Evolutionary conservation across 768 basidiomycete species (phyloP).

Genomic region (Tricholoma sp.): DNA sequence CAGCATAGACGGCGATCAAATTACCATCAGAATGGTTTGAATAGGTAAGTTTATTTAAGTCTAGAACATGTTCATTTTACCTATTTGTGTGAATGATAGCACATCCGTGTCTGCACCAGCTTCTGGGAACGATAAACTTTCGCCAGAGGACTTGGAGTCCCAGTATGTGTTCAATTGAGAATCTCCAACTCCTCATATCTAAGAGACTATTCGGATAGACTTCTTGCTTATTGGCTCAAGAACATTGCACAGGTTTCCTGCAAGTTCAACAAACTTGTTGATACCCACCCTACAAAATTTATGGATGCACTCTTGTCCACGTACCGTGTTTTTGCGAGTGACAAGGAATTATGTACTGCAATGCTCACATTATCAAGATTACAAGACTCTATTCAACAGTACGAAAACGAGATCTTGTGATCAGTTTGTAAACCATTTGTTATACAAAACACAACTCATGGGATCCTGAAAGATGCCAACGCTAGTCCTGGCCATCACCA

Average conservation of each 20-base stretch:
- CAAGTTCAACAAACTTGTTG: background rate
- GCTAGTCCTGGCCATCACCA: background rate
- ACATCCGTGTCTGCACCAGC: background rate
- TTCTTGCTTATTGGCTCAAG: background rate
- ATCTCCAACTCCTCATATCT: background rate
- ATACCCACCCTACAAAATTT: background rate
- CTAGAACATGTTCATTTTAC: background rate
- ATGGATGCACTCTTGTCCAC: background rate
- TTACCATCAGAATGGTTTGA: background rate
- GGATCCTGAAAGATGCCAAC: background rate
- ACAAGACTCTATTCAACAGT: background rate
- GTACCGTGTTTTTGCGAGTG: background rate
- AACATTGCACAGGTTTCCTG: background rate
- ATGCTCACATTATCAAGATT: background rate
- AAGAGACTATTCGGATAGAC: background rate
- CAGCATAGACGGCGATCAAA: background rate
- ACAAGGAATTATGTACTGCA: background rate
- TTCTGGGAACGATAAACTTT: background rate
- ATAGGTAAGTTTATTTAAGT: background rate
- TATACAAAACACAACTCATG: background rate
- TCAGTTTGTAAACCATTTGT: background rate
- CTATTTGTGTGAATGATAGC: background rate
- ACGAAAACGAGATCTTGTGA: background rate
- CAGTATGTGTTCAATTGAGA: no score
- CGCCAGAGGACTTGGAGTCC: background rate